Percentiles rank a stretch among this genome's conserved stretches.
Evolutionary conservation across 78 protist genomes (phyloP).

Genomic region (Dictyostelium capitatum): DNA sequence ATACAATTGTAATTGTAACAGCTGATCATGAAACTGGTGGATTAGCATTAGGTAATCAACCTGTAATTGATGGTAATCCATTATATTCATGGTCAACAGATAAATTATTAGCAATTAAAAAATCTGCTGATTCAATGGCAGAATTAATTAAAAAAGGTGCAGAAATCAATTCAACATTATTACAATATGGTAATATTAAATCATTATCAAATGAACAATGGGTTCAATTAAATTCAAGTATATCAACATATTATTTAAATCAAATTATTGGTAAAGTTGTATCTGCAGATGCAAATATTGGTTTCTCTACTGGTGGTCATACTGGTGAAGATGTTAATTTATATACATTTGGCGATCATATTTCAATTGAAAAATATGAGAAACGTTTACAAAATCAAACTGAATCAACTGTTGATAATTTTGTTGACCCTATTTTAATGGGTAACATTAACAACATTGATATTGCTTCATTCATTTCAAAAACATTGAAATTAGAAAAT

Average conservation of each 20-base stretch:
- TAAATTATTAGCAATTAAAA: neutral
- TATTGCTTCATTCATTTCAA: slow-evolving; percentile 13
- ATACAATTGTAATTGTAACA: slow-evolving; percentile 75
- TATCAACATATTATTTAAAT: neutral
- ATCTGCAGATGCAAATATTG: slow-evolving; percentile 12
- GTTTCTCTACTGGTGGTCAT: slow-evolving; percentile 77
- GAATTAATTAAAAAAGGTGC: neutral
- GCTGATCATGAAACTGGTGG: slow-evolving; percentile 94
- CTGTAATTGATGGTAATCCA: neutral
- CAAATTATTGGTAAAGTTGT: slow-evolving; percentile 26
- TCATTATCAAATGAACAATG: too few species aligned
- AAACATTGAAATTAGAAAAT: slow-evolving; percentile 10
- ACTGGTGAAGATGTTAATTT: slow-evolving; percentile 84
- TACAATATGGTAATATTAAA: too few species aligned
- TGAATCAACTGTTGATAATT: neutral
- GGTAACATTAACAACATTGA: slow-evolving; percentile 40
- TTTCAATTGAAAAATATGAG: neutral
- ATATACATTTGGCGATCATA: slow-evolving; percentile 39
- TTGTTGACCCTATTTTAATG: neutral
- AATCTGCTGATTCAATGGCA: slow-evolving; percentile 28
- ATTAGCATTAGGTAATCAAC: slow-evolving; percentile 42
- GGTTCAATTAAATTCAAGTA: neutral
- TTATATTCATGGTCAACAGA: slow-evolving; percentile 51
- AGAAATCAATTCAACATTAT: neutral
- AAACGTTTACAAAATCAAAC: neutral